Base-by-base conservation (phyloP, 164 flowering plant genomes). In the Aristolochia fimbriata region DNA sequence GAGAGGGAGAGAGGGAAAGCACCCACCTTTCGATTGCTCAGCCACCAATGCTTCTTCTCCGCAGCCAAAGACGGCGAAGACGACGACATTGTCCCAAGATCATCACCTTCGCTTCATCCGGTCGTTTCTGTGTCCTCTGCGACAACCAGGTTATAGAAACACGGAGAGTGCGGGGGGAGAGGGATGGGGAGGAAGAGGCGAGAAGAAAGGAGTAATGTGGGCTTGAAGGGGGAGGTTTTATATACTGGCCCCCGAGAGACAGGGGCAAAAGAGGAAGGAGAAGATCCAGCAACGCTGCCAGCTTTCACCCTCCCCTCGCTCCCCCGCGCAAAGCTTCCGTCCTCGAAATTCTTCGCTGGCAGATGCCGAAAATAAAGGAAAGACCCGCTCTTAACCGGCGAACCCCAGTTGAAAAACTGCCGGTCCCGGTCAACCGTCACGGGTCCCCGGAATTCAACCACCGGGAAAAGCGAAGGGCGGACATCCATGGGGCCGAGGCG, bases 41-140 rank as follows among this genome's bases (percentile, higher is more conserved):
- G 80, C 99, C 99, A 93, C 99, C 99, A 93, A 69, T 79, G 94
- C 67, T 80, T 85, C 84, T 80, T 90, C 55, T 87, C 96, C 23
- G 57, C 74, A 63, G 66, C 52, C 15, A 66, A 66, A 58, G 81
- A 70, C 11, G 83, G 83, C 68, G 91, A 72, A 68, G 70, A 46
- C 45, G 60, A 27, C 51, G 80, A 62, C 55, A 87, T 83, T 37
- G 70, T 65, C 51, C 51, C 70, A 60, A 30, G 43, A 45, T 20
- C 33, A n/a, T 27, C 57, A 59, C 58, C 59, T 60, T 58, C 66
- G 43, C 54, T 63, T 50, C 57, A 30, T n/a, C 21, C 23, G 43
- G 41, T 23, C 54, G 55, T 30, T 31, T 51, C 45, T 57, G 8
- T 51, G 30, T 33, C 9, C 27, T 55, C 60, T 37, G 6, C 16